Base-by-base conservation (phyloP, 345 rosid genomes). In the Erucastrum elatum region DNA sequence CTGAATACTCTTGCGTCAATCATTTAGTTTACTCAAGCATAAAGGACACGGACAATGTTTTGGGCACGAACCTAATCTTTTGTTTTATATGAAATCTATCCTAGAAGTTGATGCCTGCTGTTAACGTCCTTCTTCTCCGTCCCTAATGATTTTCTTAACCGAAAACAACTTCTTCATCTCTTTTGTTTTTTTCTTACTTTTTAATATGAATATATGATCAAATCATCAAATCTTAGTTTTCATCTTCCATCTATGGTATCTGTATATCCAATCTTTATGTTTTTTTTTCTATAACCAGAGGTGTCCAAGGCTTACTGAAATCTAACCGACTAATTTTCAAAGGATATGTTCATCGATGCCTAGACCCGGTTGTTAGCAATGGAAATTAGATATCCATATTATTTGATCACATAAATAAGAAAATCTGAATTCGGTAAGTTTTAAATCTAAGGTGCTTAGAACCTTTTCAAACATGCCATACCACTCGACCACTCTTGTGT, bases 41-140 rank as follows among this genome's bases (percentile, higher is more conserved):
- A 49, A 49, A 49, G 55, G 55, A 75, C 68, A 30, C 66, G 66
- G 67, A 60, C 74, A 68, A 76, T 68, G 53, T 13, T 68, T 76
- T 56, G 31, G 74, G 68, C 35, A 41, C 2, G 26, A 68, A 59
- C 74, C 61, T 60, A 68, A 60, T 68, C 11, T 76, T 75, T 76
- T 76, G 74, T 76, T 68, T 68, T 59, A 13, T 68, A 60, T 61
- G 62, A 68, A 41, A 41, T 26, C 62, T 33, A 44, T 41, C 16
- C 0, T 68, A 9, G 21, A 66, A 29, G 44, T 66, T 29, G 72
- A 75, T 68, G 67, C 15, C 15, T 68, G 68, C 29, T 60, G 34
- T 44, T 60, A 31, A 59, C 31, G 34, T 68, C 29, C 67, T 41
- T 59, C 60, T 67, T 67, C 33, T 8, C 21, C 21, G 21, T 21